These are phyloP conservation scores for Wickerhamiella sergipiensis DNA, from an alignment of 805 yeast species.

Conservation along the genomic window DNA sequence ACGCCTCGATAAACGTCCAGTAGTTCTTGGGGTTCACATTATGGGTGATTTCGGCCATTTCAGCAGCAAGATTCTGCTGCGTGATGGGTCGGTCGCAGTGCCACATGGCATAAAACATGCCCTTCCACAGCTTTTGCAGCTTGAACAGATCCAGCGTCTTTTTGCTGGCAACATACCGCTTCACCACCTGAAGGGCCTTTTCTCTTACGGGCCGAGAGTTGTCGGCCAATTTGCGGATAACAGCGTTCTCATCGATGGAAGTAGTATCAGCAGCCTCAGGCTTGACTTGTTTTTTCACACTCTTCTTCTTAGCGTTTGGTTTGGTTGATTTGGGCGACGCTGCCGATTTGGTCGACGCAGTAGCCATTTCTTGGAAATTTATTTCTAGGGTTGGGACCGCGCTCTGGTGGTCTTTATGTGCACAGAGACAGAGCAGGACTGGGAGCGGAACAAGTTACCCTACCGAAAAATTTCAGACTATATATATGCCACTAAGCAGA, in stretches of 20 bases:
- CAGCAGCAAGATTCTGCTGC: constrained; percentile 71
- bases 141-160: constrained; percentile 35
- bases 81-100: constrained; percentile 86
- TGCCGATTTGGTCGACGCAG: background rate
- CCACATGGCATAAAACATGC: constrained; percentile 94
- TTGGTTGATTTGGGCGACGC: background rate
- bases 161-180: constrained; percentile 38
- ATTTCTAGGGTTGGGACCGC: background rate
- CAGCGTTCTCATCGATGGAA: background rate
- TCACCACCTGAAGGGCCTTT: constrained; percentile 53
- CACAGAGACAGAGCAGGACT: too few relatives aligned
- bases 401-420: too few relatives aligned
- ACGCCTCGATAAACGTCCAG: constrained; percentile 48
- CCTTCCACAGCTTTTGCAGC: constrained; percentile 83
- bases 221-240: constrained; percentile 14
- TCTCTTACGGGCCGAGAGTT: constrained; percentile 48
- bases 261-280: background rate
- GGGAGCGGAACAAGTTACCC: too few relatives aligned
- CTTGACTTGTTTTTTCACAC: background rate
- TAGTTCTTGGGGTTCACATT: constrained; percentile 29
- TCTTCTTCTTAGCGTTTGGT: background rate
- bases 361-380: background rate
- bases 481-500: background rate
- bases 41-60: constrained; percentile 42
- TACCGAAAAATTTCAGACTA: background rate